Base-by-base conservation (phyloP, 176 grass and related monocot species). In the Saccharum officinarum region DNA sequence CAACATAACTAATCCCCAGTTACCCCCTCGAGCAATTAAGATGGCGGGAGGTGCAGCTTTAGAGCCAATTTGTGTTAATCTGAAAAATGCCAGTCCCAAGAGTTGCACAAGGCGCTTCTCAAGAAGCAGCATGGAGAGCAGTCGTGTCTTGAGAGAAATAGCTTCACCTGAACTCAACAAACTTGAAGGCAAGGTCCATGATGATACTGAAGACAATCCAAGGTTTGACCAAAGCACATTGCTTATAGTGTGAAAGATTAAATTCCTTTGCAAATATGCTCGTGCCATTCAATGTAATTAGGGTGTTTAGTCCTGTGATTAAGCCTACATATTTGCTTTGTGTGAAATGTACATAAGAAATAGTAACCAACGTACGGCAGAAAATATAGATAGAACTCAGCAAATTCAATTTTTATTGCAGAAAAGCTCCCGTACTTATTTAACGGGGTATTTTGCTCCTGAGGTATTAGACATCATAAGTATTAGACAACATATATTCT, bases 71-170 rank as follows among this genome's bases (percentile, higher is more conserved):
- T 81, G 76, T 75, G 91, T 88, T 78, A 80, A 75, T 69, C 65
- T 85, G 69, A 86, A 82, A 37, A 90, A 80, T 45, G 34, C 33
- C 22, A 95, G 87, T 79, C 85, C 91, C 39, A 88, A 71, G 67
- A 93, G 69, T 62, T 88, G 76, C 50, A 68, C 70, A 54, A 90
- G 88, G 81, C 87, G 44, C 45, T 88, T 80, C 66, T 95, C 95
- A 80, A 91, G 70, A 77, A 84, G 78, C 76, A 77, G 85, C 54
- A 54, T 84, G 67, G 87, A 76, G 26, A 85, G 63, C 68, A 86
- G 42, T 75, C 55, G 39, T 20, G 66, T 98, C 78, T 89, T 95
- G 75, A 92, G 90, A 92, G 93, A 95, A 84, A 83, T 93, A 79
- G 47, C 82, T 83, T 95, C 95, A 42, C 85, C 92, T 52, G 88